Evolutionary conservation across 2,329 filamentous ascomycete species (phyloP), one percentile per base, ranked within the genome.

Genomic region (Nigrospora osmanthi): DNA sequence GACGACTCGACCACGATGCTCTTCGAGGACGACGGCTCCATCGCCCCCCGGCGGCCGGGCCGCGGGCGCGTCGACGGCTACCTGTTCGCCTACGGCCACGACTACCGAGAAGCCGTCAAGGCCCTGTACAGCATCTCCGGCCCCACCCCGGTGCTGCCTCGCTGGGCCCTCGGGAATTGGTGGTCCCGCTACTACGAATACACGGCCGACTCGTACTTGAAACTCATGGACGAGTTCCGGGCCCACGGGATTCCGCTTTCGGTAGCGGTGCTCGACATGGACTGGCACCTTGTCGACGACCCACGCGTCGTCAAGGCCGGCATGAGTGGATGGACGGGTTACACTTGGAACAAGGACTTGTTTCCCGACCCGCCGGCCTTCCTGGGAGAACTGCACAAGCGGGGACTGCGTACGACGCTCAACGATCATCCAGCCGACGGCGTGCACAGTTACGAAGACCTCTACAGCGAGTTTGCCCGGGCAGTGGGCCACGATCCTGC

Each of bases 181-280:
- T 83, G 80, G 80, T 78, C 73, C 39, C 67, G 80, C 9, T 83
- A 82, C 56, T 73, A 83, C 53, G 69, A 68, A 2, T 84, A 83
- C 54, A 66, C 63, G 1, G 67, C 70, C 28, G 63, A 72, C 2
- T 75, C 79, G 50, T 83, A 83, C 52, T 48, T 81, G 3, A 59
- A 62, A 13, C 64, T 84, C 14, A 75, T 83, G 66, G 74, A 80
- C 44, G 66, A 68, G 41, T 83, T 83, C 50, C 56, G 63, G 5
- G 58, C 61, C 10, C 60, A 75, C 19, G 58, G 66, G 0, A 70
- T 83, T 7, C 80, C 80, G 0, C 61, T 83, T 34, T 75, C 70
- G 6, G 76, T 81, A 6, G 78, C 72, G 2, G 77, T 83, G 1
- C 59, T 83, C 4, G 80, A 84, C 53, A 83, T 83, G 79, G 80